Conservation (phyloP, 1,139 yeast species). For the Candida sanyaensis region DNA sequence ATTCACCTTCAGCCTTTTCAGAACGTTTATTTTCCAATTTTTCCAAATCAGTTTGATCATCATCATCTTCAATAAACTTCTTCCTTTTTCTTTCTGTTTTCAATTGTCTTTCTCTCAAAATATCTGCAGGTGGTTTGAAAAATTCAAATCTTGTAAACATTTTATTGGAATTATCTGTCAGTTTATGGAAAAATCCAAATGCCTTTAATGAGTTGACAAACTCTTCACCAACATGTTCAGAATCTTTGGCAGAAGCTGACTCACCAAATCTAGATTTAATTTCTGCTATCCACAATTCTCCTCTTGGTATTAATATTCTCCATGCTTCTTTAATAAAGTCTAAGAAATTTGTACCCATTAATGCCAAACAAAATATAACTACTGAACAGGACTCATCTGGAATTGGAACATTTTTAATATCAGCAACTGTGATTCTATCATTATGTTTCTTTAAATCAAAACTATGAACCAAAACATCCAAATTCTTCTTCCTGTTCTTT, state of each 20-base stretch:
- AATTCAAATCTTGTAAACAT: constrained; percentile 96
- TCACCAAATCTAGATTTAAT: constrained; percentile 89
- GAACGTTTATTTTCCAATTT: constrained; percentile 55
- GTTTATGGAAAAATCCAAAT: constrained; percentile 83
- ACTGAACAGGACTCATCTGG: constrained; percentile 75
- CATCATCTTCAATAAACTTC: constrained; percentile 76
- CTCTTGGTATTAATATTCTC: constrained; percentile 83
- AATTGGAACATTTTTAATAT: constrained; percentile 86
- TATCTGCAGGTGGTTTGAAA: constrained; percentile 79
- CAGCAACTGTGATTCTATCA: constrained; percentile 91
- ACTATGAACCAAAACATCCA: constrained; percentile 72
- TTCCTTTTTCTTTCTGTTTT: constrained; percentile 63
- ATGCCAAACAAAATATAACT: constrained; percentile 87
- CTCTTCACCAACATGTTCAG: constrained; percentile 59
- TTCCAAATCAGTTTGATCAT: constrained; percentile 63
- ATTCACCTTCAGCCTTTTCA: constrained; percentile 73
- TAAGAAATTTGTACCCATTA: constrained; percentile 96
- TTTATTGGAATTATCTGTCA: constrained; percentile 83
- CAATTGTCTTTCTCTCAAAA: constrained; percentile 63
- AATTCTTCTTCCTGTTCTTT: constrained; percentile 34
- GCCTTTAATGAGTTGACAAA: constrained; percentile 77
- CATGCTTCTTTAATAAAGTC: constrained; percentile 91
- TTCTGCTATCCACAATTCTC: constrained; percentile 97
- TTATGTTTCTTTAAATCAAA: constrained; percentile 89
- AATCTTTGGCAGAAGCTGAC: constrained; percentile 24